A percentile compares a stretch with the other conserved stretches of the same genome.
These are phyloP conservation scores for Chernovozyma sophiae-reginae DNA, from an alignment of 1,139 yeast genomes.

Conservation along the genomic window DNA sequence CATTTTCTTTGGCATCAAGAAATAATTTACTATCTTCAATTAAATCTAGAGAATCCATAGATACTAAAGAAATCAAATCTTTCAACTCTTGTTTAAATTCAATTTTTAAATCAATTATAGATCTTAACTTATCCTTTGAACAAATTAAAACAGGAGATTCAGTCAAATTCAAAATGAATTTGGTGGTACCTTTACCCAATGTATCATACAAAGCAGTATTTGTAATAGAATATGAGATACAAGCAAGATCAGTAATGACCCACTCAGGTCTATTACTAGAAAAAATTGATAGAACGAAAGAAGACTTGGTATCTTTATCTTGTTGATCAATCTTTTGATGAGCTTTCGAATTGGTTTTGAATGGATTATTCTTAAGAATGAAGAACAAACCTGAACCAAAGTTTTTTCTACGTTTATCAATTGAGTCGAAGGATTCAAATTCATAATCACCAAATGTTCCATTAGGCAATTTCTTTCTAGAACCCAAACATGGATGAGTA, in stretches of 20 bases:
- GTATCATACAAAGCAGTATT: slow-evolving; percentile 66
- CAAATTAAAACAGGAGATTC: slow-evolving; percentile 54
- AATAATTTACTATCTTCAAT: slow-evolving; percentile 15
- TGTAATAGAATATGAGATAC: slow-evolving; percentile 46
- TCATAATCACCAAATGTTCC: slow-evolving; percentile 43
- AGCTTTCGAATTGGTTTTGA: slow-evolving; percentile 23
- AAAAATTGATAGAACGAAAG: slow-evolving; percentile 51
- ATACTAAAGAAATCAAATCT: slow-evolving; percentile 31
- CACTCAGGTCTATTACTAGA: slow-evolving; percentile 58
- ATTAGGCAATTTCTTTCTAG: slow-evolving; percentile 33
- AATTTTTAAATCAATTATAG: slow-evolving; percentile 34
- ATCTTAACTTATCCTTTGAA: slow-evolving; percentile 44
- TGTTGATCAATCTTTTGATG: slow-evolving; percentile 24
- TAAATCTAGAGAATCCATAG: slow-evolving; percentile 45
- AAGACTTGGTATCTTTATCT: slow-evolving; percentile 17
- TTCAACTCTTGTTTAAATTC: slow-evolving; percentile 17
- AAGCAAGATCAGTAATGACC: slow-evolving; percentile 58
- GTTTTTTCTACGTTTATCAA: slow-evolving; percentile 39
- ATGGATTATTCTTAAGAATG: slow-evolving; percentile 44
- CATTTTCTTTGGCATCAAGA: slow-evolving; percentile 18
- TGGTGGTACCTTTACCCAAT: slow-evolving; percentile 56
- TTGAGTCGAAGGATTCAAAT: slow-evolving; percentile 43
- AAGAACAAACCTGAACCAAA: slow-evolving; percentile 66
- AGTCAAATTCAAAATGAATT: slow-evolving; percentile 53
- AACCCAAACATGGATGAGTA: slow-evolving; percentile 48